phyloP scores from a whole-genome alignment of 371 early-diverging fungal species.

The Smittium culicis region DNA sequence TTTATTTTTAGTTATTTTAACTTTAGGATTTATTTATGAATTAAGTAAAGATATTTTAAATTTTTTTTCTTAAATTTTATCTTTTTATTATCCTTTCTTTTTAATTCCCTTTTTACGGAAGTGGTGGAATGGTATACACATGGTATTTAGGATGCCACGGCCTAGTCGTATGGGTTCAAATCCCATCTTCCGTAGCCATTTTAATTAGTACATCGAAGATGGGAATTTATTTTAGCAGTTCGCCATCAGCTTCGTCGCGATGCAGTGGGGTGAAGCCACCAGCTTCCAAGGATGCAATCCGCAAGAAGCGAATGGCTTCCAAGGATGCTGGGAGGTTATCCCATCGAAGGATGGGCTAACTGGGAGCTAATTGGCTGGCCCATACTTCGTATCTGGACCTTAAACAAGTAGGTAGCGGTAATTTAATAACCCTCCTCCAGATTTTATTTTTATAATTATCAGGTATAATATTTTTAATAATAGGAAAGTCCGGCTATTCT shows the following conservation, averaged over 20 bases:
- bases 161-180: background rate
- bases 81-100: conserved; percentile 6
- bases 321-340: too few relatives aligned
- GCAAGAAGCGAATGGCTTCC: too few relatives aligned
- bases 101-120: background rate
- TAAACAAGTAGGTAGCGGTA: too few relatives aligned
- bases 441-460: background rate
- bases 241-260: too few relatives aligned
- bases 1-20: conserved; percentile 30
- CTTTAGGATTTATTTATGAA: conserved; percentile 18
- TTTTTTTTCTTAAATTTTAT: conserved; percentile 7
- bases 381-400: too few relatives aligned
- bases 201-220: background rate
- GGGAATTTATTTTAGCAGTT: background rate
- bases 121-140: conserved; percentile 1
- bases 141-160: conserved; percentile 1
- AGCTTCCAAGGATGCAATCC: too few relatives aligned
- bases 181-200: background rate
- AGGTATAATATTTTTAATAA: conserved; percentile 4
- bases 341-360: too few relatives aligned
- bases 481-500: background rate
- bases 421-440: background rate
- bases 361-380: too few relatives aligned
- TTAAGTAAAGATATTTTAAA: conserved; percentile 11
- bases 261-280: too few relatives aligned